Percentiles rank a stretch among this genome's conserved stretches.
phyloP scores from a whole-genome alignment of 2,329 filamentous ascomycete genomes.

The Ophiostoma piceae region DNA sequence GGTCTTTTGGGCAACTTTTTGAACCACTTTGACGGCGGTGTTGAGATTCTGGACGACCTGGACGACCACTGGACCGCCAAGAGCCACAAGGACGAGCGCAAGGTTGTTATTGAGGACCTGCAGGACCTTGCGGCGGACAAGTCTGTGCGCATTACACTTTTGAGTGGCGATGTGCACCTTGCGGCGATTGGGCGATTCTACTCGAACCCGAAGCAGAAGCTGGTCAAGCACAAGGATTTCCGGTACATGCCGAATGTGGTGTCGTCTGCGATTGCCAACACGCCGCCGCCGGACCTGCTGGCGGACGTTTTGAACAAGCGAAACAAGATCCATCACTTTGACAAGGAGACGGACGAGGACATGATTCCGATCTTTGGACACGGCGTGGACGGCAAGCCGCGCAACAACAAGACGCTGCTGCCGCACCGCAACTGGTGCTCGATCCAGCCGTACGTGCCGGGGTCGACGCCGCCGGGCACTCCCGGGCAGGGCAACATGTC shows the following conservation, averaged over 20 bases:
- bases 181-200: slow-evolving; percentile 93
- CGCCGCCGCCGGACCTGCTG: slow-evolving; percentile 79
- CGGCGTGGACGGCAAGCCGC: slow-evolving; percentile 80
- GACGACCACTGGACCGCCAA: slow-evolving; percentile 98
- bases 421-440: slow-evolving; percentile 95
- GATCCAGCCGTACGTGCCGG: slow-evolving; percentile 77
- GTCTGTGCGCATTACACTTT: slow-evolving; percentile 82
- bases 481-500: slow-evolving; percentile 46
- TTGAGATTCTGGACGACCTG: slow-evolving; percentile 85
- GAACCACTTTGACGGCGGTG: slow-evolving; percentile 85
- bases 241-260: slow-evolving; percentile 96
- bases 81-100: slow-evolving; percentile 86
- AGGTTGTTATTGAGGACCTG: slow-evolving; percentile 79
- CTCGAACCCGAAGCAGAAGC: slow-evolving; percentile 72
- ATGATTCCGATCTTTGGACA: slow-evolving; percentile 92
- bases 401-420: slow-evolving; percentile 86
- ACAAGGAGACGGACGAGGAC: slow-evolving; percentile 78
- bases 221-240: slow-evolving; percentile 86
- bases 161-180: slow-evolving; percentile 90
- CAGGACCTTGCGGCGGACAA: slow-evolving; percentile 92
- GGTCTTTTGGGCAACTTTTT: slow-evolving; percentile 75
- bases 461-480: slow-evolving; percentile 65
- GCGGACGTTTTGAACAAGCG: slow-evolving; percentile 90
- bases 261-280: slow-evolving; percentile 90
- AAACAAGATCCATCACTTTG: slow-evolving; percentile 72